Percentiles rank a stretch among this genome's conserved stretches.
These are phyloP conservation scores for Trichoderma simmonsii DNA, from an alignment of 2,329 filamentous ascomycete genomes.

Conservation along the genomic window DNA sequence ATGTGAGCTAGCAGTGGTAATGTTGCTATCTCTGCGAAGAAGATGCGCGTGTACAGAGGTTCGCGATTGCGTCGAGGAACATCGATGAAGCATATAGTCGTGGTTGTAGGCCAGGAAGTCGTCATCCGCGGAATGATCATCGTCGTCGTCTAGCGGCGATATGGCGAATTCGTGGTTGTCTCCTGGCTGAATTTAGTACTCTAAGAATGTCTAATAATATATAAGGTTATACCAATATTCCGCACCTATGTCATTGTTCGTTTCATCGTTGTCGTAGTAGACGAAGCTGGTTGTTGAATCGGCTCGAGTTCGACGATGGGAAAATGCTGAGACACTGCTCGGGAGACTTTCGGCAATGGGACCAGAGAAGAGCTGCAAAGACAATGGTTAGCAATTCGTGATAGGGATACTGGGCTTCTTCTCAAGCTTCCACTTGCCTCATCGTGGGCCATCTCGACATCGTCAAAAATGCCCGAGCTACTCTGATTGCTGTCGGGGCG, in stretches of 20 bases:
- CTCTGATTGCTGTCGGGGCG: conserved; percentile 68
- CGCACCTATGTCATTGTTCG: conserved; percentile 27
- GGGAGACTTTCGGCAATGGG: conserved; percentile 95
- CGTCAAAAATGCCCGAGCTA: conserved; percentile 78
- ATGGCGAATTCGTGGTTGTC: conserved; percentile 27
- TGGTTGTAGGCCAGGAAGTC: conserved; percentile 40
- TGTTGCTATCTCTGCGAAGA: conserved; percentile 66
- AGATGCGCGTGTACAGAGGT: conserved; percentile 61
- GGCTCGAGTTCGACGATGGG: conserved; percentile 74
- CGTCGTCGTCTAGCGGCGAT: conserved; percentile 39
- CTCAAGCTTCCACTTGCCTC: conserved; percentile 55
- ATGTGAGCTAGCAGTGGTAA: conserved; percentile 64
- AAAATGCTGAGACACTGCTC: conserved; percentile 87
- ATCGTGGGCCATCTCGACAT: conserved; percentile 98
- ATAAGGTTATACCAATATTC: background rate
- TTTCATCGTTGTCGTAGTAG: conserved; percentile 65
- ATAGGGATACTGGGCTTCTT: background rate
- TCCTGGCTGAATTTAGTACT: conserved; percentile 23
- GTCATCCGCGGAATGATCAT: conserved; percentile 40
- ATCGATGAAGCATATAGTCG: conserved; percentile 54
- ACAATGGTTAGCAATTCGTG: conserved; percentile 16
- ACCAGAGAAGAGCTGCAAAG: conserved; percentile 72
- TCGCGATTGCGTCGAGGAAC: conserved; percentile 59
- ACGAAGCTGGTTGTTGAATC: conserved; percentile 87
- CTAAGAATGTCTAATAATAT: background rate